Evolutionary conservation across 108 stramenopile genomes (phyloP), one percentile per base, ranked within the genome.

Genomic region (Mediolabrus comicus): DNA sequence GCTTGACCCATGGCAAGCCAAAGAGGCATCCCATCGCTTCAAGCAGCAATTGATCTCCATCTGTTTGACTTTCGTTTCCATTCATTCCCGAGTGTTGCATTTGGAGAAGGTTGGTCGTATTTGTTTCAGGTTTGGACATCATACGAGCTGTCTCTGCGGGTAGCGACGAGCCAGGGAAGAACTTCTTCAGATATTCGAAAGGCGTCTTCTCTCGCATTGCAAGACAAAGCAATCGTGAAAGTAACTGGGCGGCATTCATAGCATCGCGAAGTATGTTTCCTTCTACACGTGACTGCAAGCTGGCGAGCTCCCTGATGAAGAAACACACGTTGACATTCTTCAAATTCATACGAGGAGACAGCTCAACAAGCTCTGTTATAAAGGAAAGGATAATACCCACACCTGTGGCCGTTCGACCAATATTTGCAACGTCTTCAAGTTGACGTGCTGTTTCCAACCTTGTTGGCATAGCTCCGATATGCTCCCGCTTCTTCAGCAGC

Each of bases 161-260:
- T 13, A 88, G 62, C 1, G 85, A 80, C n/a, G 90, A 59, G 24
- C 88, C 93, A 51, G 95, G 95, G 55, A 90, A 94, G 7, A 75
- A 71, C 7, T 59, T 22, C 38, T 62, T 59, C 25, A 93, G 46
- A 22, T 49, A 24, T n/a, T 58, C 39, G 7, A 49, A 17, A 12
- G 83, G 89, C 12, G 89, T 58, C 41, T 79, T 82, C 3, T 88
- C 90, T 32, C 95, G 60, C 39, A 77, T 66, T 17, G 90, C 81
- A 43, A 90, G 79, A 55, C 83, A 78, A 22, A 85, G 66, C 25
- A 97, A 57, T 30, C 94, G 71, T 14, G 84, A 80, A 8, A 88
- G 85, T 51, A 96, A 66, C 55, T 91, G 83, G 34, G 88, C 81
- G 31, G 69, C 84, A 29, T 82, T 62, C 71, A 97, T 80, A 25